Evolutionary conservation across 2,329 filamentous ascomycete genomes (phyloP), one percentile per base, ranked within the genome.

Genomic region (Trichoderma sp.): DNA sequence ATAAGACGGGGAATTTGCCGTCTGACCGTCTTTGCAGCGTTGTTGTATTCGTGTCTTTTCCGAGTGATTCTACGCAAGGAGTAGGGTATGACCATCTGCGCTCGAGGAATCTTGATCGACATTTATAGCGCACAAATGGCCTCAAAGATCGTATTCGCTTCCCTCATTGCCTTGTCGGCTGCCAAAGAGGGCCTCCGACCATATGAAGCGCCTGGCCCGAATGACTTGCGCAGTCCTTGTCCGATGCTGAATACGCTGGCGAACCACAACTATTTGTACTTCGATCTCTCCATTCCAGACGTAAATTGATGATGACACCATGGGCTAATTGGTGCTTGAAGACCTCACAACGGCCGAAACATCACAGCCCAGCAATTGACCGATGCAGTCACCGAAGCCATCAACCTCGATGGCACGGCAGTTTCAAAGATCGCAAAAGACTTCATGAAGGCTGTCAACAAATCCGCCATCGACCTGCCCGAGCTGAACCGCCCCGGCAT

Each of bases 181-280:
- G 57, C 63, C 17, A 51, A 48, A 14, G 54, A 52, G 21, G 19
- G 34, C 9, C 17, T 67, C 4, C 54, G 60, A 17, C 67, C 67
- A 24, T 68, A 66, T 61, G 61, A 59, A 15, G 55, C 63, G 7
- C 59, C 66, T 26, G 64, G 66, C 12, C 63, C 66, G 3, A 51
- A 57, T 15, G 65, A 68, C 47, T 67, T 67, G 47, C 66, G 69
- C 12, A 57, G 64, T 9, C 69, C 70, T 7, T 71, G 70, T 61
- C 70, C 69, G 12, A 71, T 71, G 69, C 62, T 71, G 17, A 71
- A 71, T 64, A 68, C 69, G 2, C 67, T 71, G 39, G 70, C 70
- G 39, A 68, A 71, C 50, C 70, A 71, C 64, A 69, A 69, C 52
- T 71, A 70, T 56, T 48, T 71, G 65, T 66, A 66, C 5, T 64